Base-by-base conservation (phyloP, 2,329 filamentous ascomycete species). In the Alternaria hordeiaustralica region DNA sequence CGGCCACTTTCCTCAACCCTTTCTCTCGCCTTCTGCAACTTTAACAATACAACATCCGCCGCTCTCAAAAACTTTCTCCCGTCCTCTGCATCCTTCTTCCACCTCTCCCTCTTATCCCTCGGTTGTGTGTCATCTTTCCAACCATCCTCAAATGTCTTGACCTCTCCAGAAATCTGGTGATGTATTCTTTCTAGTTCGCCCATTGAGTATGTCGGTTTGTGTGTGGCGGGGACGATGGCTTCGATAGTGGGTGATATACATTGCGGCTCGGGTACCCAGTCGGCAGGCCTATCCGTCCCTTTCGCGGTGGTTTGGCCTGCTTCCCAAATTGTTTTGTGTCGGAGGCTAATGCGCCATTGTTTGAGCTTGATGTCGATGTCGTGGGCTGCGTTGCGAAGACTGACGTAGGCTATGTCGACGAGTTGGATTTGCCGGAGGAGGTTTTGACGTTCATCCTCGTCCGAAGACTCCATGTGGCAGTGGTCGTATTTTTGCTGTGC, bases 81-180 rank as follows among this genome's bases (percentile, higher is more conserved):
- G 46, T 77, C 71, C 15, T 76, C 70, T 0, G 72, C 46, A 55
- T 76, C 71, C 55, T 55, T 60, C 23, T 53, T 67, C 64, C 67
- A 70, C 43, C 65, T 61, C 13, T 72, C 68, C 25, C 65, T 69
- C 47, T 50, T 60, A 57, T 66, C 60, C 10, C 61, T 46, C 5
- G 63, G 36, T 13, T 55, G 56, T 18, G 57, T 61, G 0, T 55
- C 26, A 11, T 68, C 51, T 2, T 44, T 51, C 11, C 65, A 58
- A 21, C 59, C 33, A 11, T 64, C 55, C n/a, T 76, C 68, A n/a
- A 75, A 72, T 4, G 21, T 54, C 55, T 58, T 60, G 10, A 75
- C 65, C 47, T 76, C 72, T 2, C 26, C 57, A 12, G 49, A 61
- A 3, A 73, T 60, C 26, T 69, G 63, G 0, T 60, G 44, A 12